These are phyloP conservation scores for Spathaspora jeffriesii DNA, from an alignment of 1,139 yeast genomes.

Conservation along the genomic window DNA sequence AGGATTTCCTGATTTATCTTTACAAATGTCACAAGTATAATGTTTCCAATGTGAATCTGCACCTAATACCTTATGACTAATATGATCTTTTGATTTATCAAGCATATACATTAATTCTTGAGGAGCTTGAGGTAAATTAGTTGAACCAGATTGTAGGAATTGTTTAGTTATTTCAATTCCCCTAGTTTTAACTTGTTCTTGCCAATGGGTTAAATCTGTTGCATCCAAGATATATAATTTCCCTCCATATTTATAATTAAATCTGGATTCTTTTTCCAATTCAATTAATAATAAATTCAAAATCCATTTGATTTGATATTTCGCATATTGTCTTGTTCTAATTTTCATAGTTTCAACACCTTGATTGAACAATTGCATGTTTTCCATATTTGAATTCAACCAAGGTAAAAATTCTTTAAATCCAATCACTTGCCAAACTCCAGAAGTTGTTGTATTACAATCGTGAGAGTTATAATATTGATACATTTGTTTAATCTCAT, in stretches of 20 bases:
- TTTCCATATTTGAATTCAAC: constrained; percentile 32
- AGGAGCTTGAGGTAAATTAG: constrained; percentile 44
- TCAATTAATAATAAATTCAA: constrained; percentile 68
- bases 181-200: constrained; percentile 48
- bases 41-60: constrained; percentile 66
- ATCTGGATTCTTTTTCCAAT: constrained; percentile 50
- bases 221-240: constrained; percentile 74
- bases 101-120: constrained; percentile 33
- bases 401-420: constrained; percentile 92
- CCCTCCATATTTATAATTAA: constrained; percentile 57
- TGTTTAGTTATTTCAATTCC: constrained; percentile 54
- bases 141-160: constrained; percentile 26
- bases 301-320: constrained; percentile 93
- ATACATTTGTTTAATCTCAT: constrained; percentile 66
- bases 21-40: constrained; percentile 65
- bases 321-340: constrained; percentile 85
- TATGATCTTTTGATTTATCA: constrained; percentile 20
- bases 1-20: constrained; percentile 53
- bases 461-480: constrained; percentile 30
- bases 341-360: constrained; percentile 80
- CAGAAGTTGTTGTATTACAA: constrained; percentile 58
- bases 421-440: constrained; percentile 96
- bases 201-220: constrained; percentile 67
- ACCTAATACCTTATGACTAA: constrained; percentile 32
- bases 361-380: constrained; percentile 26